Base-by-base conservation (phyloP, 2,329 filamentous ascomycete genomes). In the Trichoderma guizhouense region DNA sequence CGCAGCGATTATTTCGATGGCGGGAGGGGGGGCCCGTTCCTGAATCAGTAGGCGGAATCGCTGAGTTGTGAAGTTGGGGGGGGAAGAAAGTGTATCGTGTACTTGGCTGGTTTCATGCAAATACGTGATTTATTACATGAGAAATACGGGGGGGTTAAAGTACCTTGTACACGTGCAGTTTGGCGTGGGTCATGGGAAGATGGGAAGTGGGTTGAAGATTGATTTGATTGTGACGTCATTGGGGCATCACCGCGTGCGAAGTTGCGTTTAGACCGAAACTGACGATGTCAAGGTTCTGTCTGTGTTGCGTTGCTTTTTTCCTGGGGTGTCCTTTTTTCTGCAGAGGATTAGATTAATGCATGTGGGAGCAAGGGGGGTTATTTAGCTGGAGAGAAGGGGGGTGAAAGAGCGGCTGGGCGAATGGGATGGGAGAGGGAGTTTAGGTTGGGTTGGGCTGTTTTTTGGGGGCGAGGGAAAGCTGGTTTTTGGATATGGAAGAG, bases 1-100 rank as follows among this genome's bases (percentile, higher is more conserved):
- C n/a, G 18, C 58, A 65, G 71, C 73, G 36, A 24, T 47, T 43
- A 36, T 36, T 60, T 69, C 73, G 73, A 74, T 74, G 71, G 21
- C 28, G 71, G 64, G 55, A 30, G 12, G 55, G 24, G 66, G 66
- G 69, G 53, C 69, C 28, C 34, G 69, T 71, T 68, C 63, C 69
- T 71, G 69, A 36, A 66, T 68, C 24, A 32, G 53, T 14, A 24
- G 34, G 30, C 30, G 12, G 47, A 57, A 57, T 66, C 63, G 14
- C 24, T 55, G 14, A 55, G 51, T 7, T 14, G 12, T 12, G 8
- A 24, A 28, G 3, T 28, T 28, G 24, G 21, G 21, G 21, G 21
- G 51, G 51, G 14, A 6, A 5, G 21, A 8, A 36, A 36, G 9
- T 12, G 43, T 51, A 55, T 14, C 24, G 51, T 11, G 11, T 55